Evolutionary conservation across 1,139 yeast species (phyloP).

Genomic region (Sugiyamaella japonica): DNA sequence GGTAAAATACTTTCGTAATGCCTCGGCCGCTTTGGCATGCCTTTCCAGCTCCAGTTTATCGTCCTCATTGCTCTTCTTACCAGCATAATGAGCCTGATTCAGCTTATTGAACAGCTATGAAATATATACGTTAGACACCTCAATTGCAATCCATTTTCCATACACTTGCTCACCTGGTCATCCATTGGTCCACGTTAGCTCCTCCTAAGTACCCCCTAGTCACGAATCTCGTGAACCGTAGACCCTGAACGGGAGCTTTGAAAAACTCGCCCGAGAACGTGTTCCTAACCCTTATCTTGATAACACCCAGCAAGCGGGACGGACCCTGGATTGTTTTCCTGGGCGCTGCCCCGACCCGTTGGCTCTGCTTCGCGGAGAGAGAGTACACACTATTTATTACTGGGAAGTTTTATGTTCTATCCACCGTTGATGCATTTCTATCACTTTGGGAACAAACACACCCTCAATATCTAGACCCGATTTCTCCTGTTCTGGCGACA

Average conservation of each 20-base stretch:
- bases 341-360: no score
- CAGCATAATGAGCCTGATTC: constrained; percentile 21
- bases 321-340: not conserved
- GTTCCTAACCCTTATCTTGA: constrained; percentile 1
- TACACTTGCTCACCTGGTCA: constrained; percentile 22
- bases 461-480: constrained; percentile 64
- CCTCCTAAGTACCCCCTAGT: not conserved
- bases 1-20: constrained; percentile 20
- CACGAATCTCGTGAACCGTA: constrained; percentile 3
- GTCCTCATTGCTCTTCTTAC: constrained; percentile 9
- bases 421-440: constrained; percentile 63
- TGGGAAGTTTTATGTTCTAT: constrained; percentile 36
- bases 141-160: not conserved
- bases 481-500: constrained; percentile 47
- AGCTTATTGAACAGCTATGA: constrained; percentile 25
- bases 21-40: constrained; percentile 9
- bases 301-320: not conserved
- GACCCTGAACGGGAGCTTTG: not conserved
- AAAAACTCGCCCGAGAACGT: constrained; percentile 7
- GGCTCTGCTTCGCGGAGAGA: not conserved
- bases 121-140: not conserved
- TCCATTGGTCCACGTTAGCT: constrained; percentile 15
- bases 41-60: constrained; percentile 10
- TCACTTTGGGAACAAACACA: constrained; percentile 72
- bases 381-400: not conserved